Percentiles rank a stretch among this genome's conserved stretches.
Conservation (phyloP, 331 rosid species). For the Prunus yedoensis region DNA sequence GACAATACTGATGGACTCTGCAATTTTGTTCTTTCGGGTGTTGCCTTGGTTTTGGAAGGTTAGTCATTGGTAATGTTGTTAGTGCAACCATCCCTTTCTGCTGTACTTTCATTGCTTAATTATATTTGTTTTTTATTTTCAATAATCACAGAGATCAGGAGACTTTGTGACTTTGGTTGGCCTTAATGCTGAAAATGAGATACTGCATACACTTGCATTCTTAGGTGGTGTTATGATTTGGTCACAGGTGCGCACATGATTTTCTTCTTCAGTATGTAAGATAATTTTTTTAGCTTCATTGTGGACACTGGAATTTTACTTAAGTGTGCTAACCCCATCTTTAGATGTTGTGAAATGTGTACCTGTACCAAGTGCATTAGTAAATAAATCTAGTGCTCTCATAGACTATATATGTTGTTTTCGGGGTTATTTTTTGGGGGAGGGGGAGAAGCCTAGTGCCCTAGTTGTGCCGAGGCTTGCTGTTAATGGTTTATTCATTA, state of each 20-base stretch:
- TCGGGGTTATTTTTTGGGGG: background rate
- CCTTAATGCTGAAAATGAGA: slow-evolving; percentile 84
- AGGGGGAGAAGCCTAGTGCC: background rate
- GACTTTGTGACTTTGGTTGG: slow-evolving; percentile 58
- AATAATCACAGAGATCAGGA: slow-evolving; percentile 75
- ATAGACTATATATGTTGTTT: background rate
- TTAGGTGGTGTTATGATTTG: slow-evolving; percentile 77
- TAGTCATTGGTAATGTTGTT: slow-evolving; percentile 29
- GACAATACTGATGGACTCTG: slow-evolving; percentile 78
- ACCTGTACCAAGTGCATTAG: background rate
- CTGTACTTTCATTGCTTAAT: slow-evolving; percentile 15
- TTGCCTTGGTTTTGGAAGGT: slow-evolving; percentile 99
- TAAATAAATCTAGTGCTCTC: background rate
- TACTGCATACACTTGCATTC: slow-evolving; percentile 82
- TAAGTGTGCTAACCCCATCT: background rate
- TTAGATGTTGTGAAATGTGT: background rate
- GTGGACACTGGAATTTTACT: background rate
- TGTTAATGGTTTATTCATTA: background rate
- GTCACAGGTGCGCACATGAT: slow-evolving; percentile 73
- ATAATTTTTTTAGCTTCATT: slow-evolving; percentile 15
- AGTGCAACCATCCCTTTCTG: slow-evolving; percentile 11
- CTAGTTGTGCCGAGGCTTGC: background rate
- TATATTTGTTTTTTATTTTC: background rate
- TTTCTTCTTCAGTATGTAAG: slow-evolving; percentile 10
- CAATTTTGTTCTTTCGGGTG: slow-evolving; percentile 70